Evolutionary conservation across 345 rosid genomes (phyloP), one percentile per base, ranked within the genome.

Genomic region (Isatis tinctoria): DNA sequence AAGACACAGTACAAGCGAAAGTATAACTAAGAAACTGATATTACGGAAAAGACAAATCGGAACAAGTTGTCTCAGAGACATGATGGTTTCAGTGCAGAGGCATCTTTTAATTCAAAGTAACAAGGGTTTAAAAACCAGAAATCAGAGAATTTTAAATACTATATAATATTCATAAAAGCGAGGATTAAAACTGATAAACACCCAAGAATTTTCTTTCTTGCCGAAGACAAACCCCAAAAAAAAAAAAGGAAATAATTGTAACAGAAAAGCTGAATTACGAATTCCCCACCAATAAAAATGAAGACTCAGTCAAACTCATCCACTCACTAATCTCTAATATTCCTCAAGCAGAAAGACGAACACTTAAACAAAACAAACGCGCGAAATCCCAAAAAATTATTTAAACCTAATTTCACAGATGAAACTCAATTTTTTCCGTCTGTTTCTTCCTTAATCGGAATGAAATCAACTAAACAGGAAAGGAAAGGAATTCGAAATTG

Each of bases 11-110:
- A 75, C 65, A 83, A 76, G 56, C 33, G 68, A 73, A 54, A 58
- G 28, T 52, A 4, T 41, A 56, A 56, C 54, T 30, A 49, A 70
- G 74, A 80, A 71, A 56, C 75, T 52, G 65, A 53, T 41, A 56
- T n/a, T 35, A 68, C 72, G 63, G 82, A 83, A 84, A 85, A 84
- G 98, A 93, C 96, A 93, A 88, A 86, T 45, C 28, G 45, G 67
- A 84, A 75, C 87, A 26, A 26, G 57, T 85, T 85, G 79, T 80
- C 27, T 69, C 82, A 80, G 90, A 80, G 91, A 83, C 79, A 84
- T 76, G 76, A 76, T 71, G 62, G 81, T 83, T 77, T 73, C 76
- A 47, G 74, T 74, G 75, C 72, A 63, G 75, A 74, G 77, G 69
- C 14, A 75, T 80, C 81, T 81, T 81, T 80, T 80, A 72, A 70